phyloP scores from a whole-genome alignment of 495 filamentous ascomycete species.

The Platismatia glauca region DNA sequence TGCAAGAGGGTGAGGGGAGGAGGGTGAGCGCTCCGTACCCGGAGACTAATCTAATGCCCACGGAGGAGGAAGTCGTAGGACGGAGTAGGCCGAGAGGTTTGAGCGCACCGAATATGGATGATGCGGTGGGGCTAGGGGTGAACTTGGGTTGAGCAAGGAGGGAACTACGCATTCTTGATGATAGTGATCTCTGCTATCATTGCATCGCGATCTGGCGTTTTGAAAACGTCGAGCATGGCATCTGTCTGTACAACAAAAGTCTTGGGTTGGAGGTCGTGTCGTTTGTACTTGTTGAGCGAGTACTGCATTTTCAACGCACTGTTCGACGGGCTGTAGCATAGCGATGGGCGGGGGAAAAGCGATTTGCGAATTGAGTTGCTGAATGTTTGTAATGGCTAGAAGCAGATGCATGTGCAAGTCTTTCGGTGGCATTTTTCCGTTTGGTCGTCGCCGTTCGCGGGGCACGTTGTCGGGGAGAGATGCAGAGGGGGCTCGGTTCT shows the following conservation, averaged over 20 bases:
- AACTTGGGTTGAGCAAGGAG: background rate
- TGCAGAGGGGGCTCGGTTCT: too few species aligned
- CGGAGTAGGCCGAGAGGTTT: background rate
- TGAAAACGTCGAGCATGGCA: background rate
- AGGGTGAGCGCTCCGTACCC: slow-evolving; percentile 18
- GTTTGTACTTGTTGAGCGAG: background rate
- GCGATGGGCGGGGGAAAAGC: too few species aligned
- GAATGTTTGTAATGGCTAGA: too few species aligned
- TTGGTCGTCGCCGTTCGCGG: too few species aligned
- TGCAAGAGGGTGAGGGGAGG: background rate
- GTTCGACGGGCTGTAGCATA: background rate
- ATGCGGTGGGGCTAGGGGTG: slow-evolving; percentile 3
- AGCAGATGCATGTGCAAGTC: too few species aligned
- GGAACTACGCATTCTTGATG: background rate
- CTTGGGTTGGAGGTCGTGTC: background rate
- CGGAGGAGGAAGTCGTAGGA: slow-evolving; percentile 7
- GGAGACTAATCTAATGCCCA: slow-evolving; percentile 21
- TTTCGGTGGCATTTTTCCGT: too few species aligned
- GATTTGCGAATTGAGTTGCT: too few species aligned
- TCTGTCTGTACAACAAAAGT: background rate
- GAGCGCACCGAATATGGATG: slow-evolving; percentile 8
- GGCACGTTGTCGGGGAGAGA: too few species aligned
- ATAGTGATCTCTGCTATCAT: background rate
- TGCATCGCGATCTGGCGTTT: background rate
- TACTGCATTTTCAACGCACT: background rate